Base-by-base conservation (phyloP, 306 rosid genomes). In the Vachellia collinsii region DNA sequence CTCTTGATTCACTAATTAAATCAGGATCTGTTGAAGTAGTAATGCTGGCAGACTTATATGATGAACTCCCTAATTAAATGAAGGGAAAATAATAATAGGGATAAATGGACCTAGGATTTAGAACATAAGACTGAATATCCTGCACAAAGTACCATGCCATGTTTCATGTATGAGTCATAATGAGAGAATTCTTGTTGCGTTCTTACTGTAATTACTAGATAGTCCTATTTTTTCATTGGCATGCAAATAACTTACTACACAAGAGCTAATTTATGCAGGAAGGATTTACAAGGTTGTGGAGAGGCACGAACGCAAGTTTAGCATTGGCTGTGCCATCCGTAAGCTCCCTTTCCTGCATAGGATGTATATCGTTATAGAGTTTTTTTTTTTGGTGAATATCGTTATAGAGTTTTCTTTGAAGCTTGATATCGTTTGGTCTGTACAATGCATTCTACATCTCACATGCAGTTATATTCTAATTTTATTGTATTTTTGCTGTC, bases 281-380 rank as follows among this genome's bases (percentile, higher is more conserved):
- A 86, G 99, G 99, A 48, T 86, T 91, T 72, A 23, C 79, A 50
- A 90, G 88, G 83, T 73, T 95, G 84, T 95, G 99, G 99, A 92
- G 98, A 85, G 99, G 99, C 86, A 93, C 99, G 41, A 70, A 72
- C 81, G 98, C 98, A 70, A 95, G 99, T 86, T 88, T 95, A 83
- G 88, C 94, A 56, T 83, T 95, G 89, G 97, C 99, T 88, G 87
- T 95, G 74, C 99, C 99, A 85, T 90, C 97, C 11, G 99, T 95
- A 87, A 91, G 94, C 83, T 68, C 34, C 63, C 69, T 74, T 80
- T 84, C 73, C 42, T 23, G 47, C 41, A 70, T 41, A 29, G 23
- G 25, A 72, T 80, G 78, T 74, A 58, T 47, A 46, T 76, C 73
- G 64, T 69, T 61, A 25, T 79, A 17, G 71, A 29, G 77, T 73